Conservation (phyloP, 1,139 yeast genomes). For the Petasospora fabianii region DNA sequence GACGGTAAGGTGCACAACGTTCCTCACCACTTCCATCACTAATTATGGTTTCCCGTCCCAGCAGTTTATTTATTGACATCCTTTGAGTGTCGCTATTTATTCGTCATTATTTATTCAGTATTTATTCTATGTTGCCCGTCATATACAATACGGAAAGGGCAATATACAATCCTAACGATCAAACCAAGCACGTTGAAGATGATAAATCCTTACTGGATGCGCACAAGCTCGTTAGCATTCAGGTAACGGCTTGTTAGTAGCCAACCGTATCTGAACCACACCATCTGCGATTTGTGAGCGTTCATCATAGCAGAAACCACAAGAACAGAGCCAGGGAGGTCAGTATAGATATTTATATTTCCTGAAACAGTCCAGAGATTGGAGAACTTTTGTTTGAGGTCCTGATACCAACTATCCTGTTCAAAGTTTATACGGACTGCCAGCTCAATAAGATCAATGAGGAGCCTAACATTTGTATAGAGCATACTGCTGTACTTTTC, state of each 20-base stretch:
- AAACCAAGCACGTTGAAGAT: too few relatives aligned
- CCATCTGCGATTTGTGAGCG: conserved; percentile 89
- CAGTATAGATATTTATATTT: conserved; percentile 42
- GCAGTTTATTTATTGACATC: neutral
- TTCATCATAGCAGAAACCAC: conserved; percentile 73
- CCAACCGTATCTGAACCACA: conserved; percentile 95
- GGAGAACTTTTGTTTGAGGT: neutral
- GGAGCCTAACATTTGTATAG: conserved; percentile 34
- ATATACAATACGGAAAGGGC: too few relatives aligned
- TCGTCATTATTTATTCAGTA: neutral
- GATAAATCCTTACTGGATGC: conserved; percentile 1
- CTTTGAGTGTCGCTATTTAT: neutral
- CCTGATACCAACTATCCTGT: neutral
- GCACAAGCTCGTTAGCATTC: conserved; percentile 61
- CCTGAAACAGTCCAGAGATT: too few relatives aligned
- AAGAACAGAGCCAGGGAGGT: conserved; percentile 55
- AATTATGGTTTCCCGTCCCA: neutral
- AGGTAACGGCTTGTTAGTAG: conserved; percentile 60
- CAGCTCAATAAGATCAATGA: neutral
- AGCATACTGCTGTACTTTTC: conserved; percentile 52
- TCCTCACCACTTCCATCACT: conserved; percentile 37
- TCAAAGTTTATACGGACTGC: neutral
- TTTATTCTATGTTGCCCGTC: too few relatives aligned
- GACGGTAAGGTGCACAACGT: conserved; percentile 67
- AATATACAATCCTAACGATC: too few relatives aligned